Evolutionary conservation across 768 basidiomycete species (phyloP), one percentile per base, ranked within the genome.

Genomic region (Myochromella boudieri): DNA sequence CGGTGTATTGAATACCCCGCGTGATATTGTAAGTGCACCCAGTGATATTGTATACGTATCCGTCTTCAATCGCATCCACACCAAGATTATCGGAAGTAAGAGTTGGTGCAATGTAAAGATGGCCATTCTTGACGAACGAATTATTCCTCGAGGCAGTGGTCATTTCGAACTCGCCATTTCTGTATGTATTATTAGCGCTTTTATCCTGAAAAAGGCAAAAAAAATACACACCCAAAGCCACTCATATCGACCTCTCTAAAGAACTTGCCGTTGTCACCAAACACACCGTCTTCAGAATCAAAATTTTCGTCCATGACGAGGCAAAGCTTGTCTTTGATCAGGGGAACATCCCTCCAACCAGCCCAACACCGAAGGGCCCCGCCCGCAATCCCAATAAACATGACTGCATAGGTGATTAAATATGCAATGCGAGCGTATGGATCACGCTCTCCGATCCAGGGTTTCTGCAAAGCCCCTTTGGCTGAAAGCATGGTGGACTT

Each of bases 111-210:
- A 97, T 81, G 69, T 92, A 94, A 21, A 95, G 80, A 44, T 74
- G 73, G 20, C 84, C 85, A 63, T 94, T 72, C 38, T 76, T 71
- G 42, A 94, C 80, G 68, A 85, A 91, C 6, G 87, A 87, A 57
- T 91, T 91, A 61, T 82, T 82, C 25, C 72, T 55, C 4, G 82
- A 84, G 11, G 65, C 67, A 1, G 90, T 93, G 2, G 91, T 83
- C 89, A 92, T 93, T 56, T 92, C 85, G 55, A 95, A 95, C 59
- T 92, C 82, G 26, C 82, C 84, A 52, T 88, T 89, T 10, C 87
- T 87, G 42, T 11, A 37, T 20, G 32, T 32, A 27, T n/a, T n/a
- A n/a, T n/a, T n/a, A n/a, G n/a, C n/a, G n/a, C n/a, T n/a, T n/a
- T n/a, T n/a, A n/a, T n/a, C n/a, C n/a, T n/a, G n/a, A n/a, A n/a